A percentile compares a stretch with the other conserved stretches of the same genome.
These are phyloP conservation scores for Fusarium marasasianum DNA, from an alignment of 2,329 filamentous ascomycete genomes.

Conservation along the genomic window DNA sequence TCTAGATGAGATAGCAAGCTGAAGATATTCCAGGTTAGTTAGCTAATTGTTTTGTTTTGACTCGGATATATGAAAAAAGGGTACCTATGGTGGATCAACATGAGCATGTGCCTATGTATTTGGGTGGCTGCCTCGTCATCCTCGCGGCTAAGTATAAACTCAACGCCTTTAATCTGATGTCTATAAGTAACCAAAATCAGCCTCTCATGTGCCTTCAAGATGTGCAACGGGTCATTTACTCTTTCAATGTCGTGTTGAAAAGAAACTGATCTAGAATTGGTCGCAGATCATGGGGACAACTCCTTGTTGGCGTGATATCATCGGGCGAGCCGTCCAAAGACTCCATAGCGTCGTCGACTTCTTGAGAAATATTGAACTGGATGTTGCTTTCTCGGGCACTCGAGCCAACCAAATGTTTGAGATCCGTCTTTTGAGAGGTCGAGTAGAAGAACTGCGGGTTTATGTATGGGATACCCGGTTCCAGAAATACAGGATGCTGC, in stretches of 20 bases:
- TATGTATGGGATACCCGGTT: neutral
- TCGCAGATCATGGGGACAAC: fast-evolving
- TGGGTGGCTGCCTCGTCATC: fast-evolving
- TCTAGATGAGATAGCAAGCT: neutral
- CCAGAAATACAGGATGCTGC: neutral
- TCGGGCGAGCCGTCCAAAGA: neutral
- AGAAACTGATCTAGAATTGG: fast-evolving
- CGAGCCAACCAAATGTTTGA: neutral
- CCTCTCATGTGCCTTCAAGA: too few relatives aligned
- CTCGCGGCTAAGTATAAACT: neutral
- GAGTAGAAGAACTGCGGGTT: neutral
- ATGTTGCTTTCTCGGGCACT: fast-evolving
- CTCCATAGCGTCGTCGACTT: neutral
- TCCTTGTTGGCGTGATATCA: fast-evolving
- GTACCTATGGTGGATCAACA: neutral
- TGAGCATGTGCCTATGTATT: neutral
- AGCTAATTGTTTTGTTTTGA: fast-evolving
- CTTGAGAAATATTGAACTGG: neutral
- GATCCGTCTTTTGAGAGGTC: neutral
- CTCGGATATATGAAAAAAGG: fast-evolving
- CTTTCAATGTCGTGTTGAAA: neutral
- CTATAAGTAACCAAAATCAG: neutral
- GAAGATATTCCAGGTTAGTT: fast-evolving
- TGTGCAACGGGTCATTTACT: neutral
- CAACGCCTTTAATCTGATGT: neutral